phyloP scores from a whole-genome alignment of 2,329 filamentous ascomycete species.

The Fusarium acutatum region DNA sequence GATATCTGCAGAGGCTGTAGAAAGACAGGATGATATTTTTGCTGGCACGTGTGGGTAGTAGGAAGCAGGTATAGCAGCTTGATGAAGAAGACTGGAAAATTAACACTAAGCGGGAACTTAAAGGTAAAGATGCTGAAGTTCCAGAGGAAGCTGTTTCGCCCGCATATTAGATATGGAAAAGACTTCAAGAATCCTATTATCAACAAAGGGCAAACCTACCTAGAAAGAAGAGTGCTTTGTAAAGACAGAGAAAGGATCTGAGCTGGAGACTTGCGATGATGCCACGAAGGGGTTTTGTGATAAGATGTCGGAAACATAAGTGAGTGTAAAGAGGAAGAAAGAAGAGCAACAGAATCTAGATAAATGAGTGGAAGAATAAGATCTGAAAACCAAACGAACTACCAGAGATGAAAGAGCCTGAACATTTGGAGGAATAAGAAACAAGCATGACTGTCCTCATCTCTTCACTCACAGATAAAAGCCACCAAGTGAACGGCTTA shows the following conservation, averaged over 20 bases:
- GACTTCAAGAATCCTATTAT: background rate
- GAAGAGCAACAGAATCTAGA: background rate
- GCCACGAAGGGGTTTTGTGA: background rate
- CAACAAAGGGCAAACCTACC: rapidly evolving
- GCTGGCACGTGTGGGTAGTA: background rate
- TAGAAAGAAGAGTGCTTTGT: background rate
- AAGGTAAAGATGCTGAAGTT: background rate
- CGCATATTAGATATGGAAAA: background rate
- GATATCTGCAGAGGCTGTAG: background rate
- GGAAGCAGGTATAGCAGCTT: background rate
- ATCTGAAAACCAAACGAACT: no score
- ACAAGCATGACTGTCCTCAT: background rate
- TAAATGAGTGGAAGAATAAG: background rate
- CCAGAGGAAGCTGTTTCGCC: background rate
- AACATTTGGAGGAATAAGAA: background rate
- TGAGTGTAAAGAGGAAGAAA: background rate
- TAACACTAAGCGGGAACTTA: background rate
- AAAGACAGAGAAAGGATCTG: background rate
- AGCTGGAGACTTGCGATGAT: background rate
- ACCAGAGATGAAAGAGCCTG: background rate
- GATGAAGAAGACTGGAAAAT: background rate
- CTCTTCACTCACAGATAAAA: background rate
- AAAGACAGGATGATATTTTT: background rate
- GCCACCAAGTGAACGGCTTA: background rate
- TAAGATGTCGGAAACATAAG: no score